Base-by-base conservation (phyloP, 2,329 filamentous ascomycete species). In the Zarea fungicola region DNA sequence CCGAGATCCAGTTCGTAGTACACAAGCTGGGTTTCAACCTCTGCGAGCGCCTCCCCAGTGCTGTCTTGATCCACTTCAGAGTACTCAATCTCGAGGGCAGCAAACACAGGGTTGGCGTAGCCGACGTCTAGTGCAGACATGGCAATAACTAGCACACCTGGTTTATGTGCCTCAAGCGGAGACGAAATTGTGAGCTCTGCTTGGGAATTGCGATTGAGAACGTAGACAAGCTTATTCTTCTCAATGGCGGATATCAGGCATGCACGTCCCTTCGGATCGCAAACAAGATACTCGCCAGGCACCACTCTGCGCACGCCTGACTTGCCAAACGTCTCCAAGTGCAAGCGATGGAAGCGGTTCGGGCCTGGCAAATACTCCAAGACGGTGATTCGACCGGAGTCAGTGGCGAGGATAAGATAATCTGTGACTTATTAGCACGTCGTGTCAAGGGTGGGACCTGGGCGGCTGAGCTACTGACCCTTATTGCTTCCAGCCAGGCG, bases 181-280 rank as follows among this genome's bases (percentile, higher is more conserved):
- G 93, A 99, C 5, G 93, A 99, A 43, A 99, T 99, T 34, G 91
- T 95, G 60, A 99, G 81, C 66, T 96, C 89, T 16, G 91, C 91
- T 68, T 97, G 89, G 3, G 90, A 81, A 70, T 96, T 95, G 56
- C 95, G 85, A 68, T 97, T 97, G 58, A 99, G 77, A 61, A 99
- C 92, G 70, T 99, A 99, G 58, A 99, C 93, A 49, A 99, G 85
- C 74, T 99, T 99, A 74, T 97, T 99, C 79, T 99, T 99, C 72
- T 99, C 95, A 48, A 92, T 79, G 5, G 91, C 92, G 9, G 93
- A 90, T 53, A 97, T 88, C 64, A 99, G 78, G 63, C 92, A 96
- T 48, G 95, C 95, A 72, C 93, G 83, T 49, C 93, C 93, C 68
- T 96, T 96, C 23, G 93, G 93, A 62, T 99, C 93, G 45, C 89